A percentile compares a stretch with the other conserved stretches of the same genome.
phyloP scores from a whole-genome alignment of 1,284 basidiomycete species.

The Thelephora terrestris region DNA sequence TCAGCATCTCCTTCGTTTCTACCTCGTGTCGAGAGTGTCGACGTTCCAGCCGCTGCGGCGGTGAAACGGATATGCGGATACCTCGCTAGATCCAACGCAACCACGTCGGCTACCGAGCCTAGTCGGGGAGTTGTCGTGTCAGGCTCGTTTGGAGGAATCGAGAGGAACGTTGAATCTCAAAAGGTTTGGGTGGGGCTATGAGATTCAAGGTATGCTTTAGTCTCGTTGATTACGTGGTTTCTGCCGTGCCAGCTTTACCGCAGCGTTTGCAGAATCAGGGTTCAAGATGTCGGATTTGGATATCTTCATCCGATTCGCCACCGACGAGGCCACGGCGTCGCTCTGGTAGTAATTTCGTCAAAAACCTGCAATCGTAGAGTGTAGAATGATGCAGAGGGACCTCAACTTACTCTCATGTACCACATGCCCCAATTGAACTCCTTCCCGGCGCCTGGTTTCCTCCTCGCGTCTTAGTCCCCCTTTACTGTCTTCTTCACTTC shows the following conservation, averaged over 20 bases:
- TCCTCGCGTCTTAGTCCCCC: slow-evolving; percentile 59
- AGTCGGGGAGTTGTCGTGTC: no score
- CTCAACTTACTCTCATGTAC: slow-evolving; percentile 85
- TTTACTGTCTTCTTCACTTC: slow-evolving; percentile 51
- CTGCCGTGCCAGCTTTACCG: slow-evolving; percentile 94
- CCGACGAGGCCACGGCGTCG: slow-evolving; percentile 28
- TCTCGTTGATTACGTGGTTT: slow-evolving; percentile 93
- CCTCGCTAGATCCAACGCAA: no score
- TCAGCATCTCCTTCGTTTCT: no score
- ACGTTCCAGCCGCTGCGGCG: no score
- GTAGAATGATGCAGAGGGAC: slow-evolving; percentile 10
- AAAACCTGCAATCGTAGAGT: slow-evolving; percentile 2
- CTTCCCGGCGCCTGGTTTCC: slow-evolving; percentile 65
- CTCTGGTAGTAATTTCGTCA: slow-evolving; percentile 38
- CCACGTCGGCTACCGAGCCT: no score
- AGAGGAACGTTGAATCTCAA: no score
- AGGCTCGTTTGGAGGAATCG: no score
- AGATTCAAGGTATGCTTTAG: slow-evolving; percentile 78
- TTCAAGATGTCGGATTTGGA: slow-evolving; percentile 84
- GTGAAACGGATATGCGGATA: no score
- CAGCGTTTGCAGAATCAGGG: slow-evolving; percentile 64
- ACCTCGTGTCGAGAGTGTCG: no score
- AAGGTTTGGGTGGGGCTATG: no score
- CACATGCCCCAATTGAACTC: slow-evolving; percentile 96
- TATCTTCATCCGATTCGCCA: slow-evolving; percentile 29